phyloP scores from a whole-genome alignment of 2,329 filamentous ascomycete genomes.

The Akanthomyces muscarius region DNA sequence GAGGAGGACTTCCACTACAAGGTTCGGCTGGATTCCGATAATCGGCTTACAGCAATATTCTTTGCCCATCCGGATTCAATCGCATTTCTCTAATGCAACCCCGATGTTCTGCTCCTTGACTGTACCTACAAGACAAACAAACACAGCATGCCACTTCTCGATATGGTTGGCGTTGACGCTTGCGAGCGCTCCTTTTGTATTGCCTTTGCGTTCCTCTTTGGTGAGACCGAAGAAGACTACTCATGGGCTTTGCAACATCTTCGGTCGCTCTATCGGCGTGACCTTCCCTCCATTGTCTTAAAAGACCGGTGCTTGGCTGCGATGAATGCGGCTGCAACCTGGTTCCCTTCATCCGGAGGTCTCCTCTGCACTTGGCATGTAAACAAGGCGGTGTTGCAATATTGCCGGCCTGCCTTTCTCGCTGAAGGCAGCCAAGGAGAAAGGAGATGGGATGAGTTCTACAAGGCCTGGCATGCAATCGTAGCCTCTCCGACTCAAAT shows the following conservation, averaged over 20 bases:
- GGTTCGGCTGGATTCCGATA: too few species aligned
- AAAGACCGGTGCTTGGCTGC: constrained; percentile 23
- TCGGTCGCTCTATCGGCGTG: not conserved
- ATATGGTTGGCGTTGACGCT: too few species aligned
- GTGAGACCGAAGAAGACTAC: too few species aligned
- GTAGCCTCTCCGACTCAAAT: constrained; percentile 19
- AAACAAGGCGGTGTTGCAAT: constrained; percentile 18
- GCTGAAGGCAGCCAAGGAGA: constrained; percentile 3
- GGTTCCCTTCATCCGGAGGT: constrained; percentile 16
- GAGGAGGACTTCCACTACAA: too few species aligned
- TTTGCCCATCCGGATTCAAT: too few species aligned
- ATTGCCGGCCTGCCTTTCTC: constrained; percentile 16
- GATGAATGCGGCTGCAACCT: constrained; percentile 18
- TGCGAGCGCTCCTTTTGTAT: too few species aligned
- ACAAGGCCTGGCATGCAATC: constrained; percentile 22
- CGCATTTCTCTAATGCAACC: too few species aligned
- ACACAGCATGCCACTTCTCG: too few species aligned
- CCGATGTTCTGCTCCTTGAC: too few species aligned
- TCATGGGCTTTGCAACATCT: constrained; percentile 23
- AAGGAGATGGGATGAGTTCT: constrained; percentile 22
- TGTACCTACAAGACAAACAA: too few species aligned
- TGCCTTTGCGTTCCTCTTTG: too few species aligned
- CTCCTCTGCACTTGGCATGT: constrained; percentile 21
- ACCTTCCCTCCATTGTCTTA: constrained; percentile 20
- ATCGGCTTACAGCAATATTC: too few species aligned